These are phyloP conservation scores for Acacia confusa DNA, from an alignment of 306 rosid genomes.

Conservation along the genomic window DNA sequence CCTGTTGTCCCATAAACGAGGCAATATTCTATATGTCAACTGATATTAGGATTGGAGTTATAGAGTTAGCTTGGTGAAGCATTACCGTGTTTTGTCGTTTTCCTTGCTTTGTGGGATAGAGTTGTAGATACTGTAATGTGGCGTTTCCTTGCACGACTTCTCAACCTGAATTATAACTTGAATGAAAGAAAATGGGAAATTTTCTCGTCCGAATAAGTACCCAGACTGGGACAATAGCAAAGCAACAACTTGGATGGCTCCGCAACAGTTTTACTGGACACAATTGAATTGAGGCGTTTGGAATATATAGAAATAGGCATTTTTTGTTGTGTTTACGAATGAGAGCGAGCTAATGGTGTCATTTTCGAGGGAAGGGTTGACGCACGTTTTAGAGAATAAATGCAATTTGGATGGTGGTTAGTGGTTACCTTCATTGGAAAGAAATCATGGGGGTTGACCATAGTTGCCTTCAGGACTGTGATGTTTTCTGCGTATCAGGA, in stretches of 20 bases:
- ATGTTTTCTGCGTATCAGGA: not conserved
- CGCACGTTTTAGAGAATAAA: not conserved
- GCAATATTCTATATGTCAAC: not conserved
- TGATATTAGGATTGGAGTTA: not conserved
- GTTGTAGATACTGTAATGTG: constrained; percentile 10
- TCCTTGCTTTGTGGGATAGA: not conserved
- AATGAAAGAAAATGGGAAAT: not conserved
- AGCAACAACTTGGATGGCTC: constrained; percentile 11
- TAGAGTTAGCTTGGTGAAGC: not conserved
- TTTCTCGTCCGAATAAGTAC: not conserved
- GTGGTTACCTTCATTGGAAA: not conserved
- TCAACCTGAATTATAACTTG: not conserved
- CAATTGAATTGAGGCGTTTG: not conserved
- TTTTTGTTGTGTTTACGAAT: not conserved
- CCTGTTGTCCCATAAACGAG: not conserved
- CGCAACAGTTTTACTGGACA: not conserved
- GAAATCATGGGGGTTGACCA: not conserved
- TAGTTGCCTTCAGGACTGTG: not conserved
- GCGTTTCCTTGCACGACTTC: not conserved
- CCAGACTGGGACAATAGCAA: not conserved
- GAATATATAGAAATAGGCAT: not conserved
- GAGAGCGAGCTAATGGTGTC: not conserved
- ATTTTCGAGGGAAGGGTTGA: not conserved
- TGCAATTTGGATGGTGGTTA: constrained; percentile 19
- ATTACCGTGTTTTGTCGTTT: not conserved